These are phyloP conservation scores for Pythium periplocum DNA, from an alignment of 352 stramenopile genomes.

Conservation along the genomic window DNA sequence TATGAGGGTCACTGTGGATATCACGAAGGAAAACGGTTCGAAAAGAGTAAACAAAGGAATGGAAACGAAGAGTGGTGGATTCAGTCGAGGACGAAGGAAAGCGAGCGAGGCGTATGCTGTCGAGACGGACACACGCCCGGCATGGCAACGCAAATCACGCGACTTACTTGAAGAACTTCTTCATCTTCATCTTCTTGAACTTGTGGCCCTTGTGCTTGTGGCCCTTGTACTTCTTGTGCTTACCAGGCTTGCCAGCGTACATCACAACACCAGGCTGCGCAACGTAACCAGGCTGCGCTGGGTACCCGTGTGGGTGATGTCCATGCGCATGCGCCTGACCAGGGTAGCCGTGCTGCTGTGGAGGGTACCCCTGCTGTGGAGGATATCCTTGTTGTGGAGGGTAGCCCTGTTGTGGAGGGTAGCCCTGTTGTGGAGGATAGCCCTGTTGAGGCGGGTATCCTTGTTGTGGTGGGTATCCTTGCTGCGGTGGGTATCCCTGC, in stretches of 20 bases:
- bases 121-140: no score
- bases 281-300: constrained; percentile 19
- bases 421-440: constrained; percentile 32
- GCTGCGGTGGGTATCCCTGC: constrained; percentile 24
- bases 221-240: constrained; percentile 20
- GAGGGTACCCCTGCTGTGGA: constrained; percentile 18
- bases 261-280: constrained; percentile 23
- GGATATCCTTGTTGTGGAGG: constrained; percentile 17
- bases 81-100: neutral
- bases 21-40: neutral
- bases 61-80: neutral
- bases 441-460: constrained; percentile 26
- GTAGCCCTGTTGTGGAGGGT: constrained; percentile 24
- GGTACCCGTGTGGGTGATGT: constrained; percentile 11
- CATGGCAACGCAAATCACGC: neutral
- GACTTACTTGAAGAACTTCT: constrained; percentile 22
- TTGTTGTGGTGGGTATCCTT: constrained; percentile 19
- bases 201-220: constrained; percentile 11
- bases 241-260: constrained; percentile 16
- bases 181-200: constrained; percentile 28
- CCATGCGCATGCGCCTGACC: constrained; percentile 11
- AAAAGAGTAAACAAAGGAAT: neutral
- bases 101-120: neutral
- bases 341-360: constrained; percentile 24
- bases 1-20: neutral